Evolutionary conservation across 2,329 filamentous ascomycete genomes (phyloP).

Genomic region (Aspergillus alliaceus): DNA sequence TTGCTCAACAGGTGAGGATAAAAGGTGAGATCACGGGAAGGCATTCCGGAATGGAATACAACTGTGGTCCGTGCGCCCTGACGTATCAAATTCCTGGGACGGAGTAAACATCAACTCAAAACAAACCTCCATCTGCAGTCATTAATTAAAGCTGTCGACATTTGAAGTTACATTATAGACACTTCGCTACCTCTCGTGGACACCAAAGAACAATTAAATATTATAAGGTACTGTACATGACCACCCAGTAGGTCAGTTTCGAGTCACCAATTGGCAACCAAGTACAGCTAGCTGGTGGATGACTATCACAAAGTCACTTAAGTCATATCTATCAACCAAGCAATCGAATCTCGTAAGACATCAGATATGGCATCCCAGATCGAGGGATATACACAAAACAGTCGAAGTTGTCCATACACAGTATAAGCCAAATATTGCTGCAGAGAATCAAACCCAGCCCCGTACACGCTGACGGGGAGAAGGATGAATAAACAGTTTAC

Average conservation of each 20-base stretch:
- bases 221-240: not conserved
- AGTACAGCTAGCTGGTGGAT: not conserved
- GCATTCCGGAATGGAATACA: not conserved
- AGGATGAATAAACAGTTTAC: not conserved
- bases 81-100: not conserved
- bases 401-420: not conserved
- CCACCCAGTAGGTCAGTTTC: not conserved
- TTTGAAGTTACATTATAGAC: not conserved
- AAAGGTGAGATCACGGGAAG: not conserved
- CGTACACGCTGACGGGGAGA: not conserved
- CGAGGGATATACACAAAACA: conserved; percentile 5
- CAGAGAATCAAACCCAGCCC: conserved; percentile 10
- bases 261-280: not conserved
- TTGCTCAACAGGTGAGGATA: not conserved
- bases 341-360: conserved; percentile 5
- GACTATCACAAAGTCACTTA: not conserved
- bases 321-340: conserved; percentile 2
- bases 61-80: not conserved
- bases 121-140: not conserved
- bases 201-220: conserved; percentile 1
- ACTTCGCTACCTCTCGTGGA: not conserved
- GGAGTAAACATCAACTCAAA: not conserved
- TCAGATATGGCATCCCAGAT: not conserved
- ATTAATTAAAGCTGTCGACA: not conserved
- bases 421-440: conserved; percentile 2